phyloP scores from a whole-genome alignment of 2,329 filamentous ascomycete species.

The Neofusicoccum ribis region DNA sequence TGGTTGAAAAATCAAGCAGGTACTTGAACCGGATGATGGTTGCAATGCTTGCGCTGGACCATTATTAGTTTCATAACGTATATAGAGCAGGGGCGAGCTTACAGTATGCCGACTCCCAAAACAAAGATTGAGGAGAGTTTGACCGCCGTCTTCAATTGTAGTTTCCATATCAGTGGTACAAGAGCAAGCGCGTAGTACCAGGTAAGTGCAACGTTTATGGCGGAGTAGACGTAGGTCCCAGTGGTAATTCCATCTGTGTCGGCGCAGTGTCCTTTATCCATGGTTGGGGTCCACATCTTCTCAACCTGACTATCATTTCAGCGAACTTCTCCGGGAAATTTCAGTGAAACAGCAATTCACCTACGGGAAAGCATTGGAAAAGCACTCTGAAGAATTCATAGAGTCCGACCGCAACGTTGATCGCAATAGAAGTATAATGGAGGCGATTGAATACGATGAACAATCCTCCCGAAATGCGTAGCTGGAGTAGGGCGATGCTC shows the following conservation, averaged over 20 bases:
- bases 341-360: neutral
- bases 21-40: conserved; percentile 1
- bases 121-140: conserved; percentile 4
- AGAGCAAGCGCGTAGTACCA: conserved; percentile 14
- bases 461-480: neutral
- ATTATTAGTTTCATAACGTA: neutral
- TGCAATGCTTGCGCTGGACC: conserved; percentile 5
- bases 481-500: conserved; percentile 11
- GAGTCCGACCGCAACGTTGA: neutral
- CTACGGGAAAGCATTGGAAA: conserved; percentile 5
- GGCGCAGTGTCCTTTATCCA: neutral
- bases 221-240: neutral
- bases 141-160: neutral
- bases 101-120: conserved; percentile 6
- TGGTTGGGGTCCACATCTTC: neutral
- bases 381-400: neutral
- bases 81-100: neutral
- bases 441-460: neutral
- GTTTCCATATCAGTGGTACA: conserved; percentile 4
- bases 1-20: neutral
- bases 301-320: neutral
- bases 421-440: neutral
- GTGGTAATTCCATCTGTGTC: neutral
- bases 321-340: neutral
- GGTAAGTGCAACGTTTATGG: neutral